phyloP scores from a whole-genome alignment of 371 early-diverging fungal genomes.

The Mycotypha africana region DNA sequence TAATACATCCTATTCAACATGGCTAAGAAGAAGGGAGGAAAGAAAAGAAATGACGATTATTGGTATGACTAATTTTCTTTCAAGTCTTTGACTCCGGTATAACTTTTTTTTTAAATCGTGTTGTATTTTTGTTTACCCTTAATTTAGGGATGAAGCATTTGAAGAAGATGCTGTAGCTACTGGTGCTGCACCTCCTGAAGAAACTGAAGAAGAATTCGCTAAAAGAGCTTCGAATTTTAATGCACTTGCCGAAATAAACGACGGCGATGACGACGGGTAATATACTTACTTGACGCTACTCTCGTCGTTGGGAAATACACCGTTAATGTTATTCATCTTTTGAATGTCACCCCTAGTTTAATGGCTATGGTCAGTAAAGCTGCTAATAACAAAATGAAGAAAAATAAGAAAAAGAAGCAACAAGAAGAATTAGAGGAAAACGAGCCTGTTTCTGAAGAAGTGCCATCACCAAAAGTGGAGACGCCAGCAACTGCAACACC shows the following conservation, averaged over 20 bases:
- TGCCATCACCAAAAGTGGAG: constrained; percentile 4
- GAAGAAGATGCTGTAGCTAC: constrained; percentile 30
- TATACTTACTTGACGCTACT: neutral
- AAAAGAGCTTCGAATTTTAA: constrained; percentile 28
- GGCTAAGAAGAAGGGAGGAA: constrained; percentile 49
- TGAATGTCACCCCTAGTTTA: no score
- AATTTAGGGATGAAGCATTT: constrained; percentile 23
- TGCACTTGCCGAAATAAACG: constrained; percentile 26
- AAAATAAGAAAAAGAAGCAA: constrained; percentile 40
- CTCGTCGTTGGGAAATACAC: no score
- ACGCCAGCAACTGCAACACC: neutral
- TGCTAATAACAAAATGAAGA: constrained; percentile 45
- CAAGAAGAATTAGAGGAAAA: constrained; percentile 19
- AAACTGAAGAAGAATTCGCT: constrained; percentile 29
- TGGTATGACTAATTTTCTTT: constrained; percentile 21
- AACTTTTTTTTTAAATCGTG: neutral
- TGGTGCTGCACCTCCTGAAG: constrained; percentile 27
- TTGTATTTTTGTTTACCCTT: neutral
- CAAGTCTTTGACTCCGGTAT: neutral
- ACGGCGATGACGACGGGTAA: constrained; percentile 31
- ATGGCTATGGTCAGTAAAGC: constrained; percentile 49
- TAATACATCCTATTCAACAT: no score
- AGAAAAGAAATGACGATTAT: constrained; percentile 49
- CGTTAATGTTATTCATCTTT: neutral
- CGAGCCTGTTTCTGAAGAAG: constrained; percentile 14